Percentiles rank a stretch among this genome's conserved stretches.
Evolutionary conservation across 805 yeast genomes (phyloP).

Genomic region (Metschnikowia rubicola): DNA sequence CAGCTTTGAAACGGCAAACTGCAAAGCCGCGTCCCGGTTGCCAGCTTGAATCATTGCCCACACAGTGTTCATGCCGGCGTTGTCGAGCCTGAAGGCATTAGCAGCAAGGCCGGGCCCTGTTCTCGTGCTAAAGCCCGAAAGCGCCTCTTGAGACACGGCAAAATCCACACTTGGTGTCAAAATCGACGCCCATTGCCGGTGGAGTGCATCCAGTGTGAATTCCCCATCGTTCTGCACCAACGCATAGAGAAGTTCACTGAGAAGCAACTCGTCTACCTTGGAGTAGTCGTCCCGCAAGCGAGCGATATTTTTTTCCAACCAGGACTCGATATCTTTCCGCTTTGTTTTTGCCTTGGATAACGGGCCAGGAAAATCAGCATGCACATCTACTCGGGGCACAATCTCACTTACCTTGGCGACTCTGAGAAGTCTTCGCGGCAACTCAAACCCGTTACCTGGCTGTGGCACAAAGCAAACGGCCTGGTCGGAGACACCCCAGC

Average conservation of each 20-base stretch:
- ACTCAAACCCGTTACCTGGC: conserved; percentile 31
- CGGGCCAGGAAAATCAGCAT: conserved; percentile 63
- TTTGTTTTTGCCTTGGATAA: conserved; percentile 53
- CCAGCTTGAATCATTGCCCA: conserved; percentile 54
- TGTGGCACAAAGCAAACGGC: conserved; percentile 23
- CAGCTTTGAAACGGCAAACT: conserved; percentile 54
- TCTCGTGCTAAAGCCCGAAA: conserved; percentile 1
- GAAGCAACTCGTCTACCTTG: conserved; percentile 25
- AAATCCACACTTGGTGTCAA: conserved; percentile 44
- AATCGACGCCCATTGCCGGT: conserved; percentile 30
- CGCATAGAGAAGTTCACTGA: conserved; percentile 28
- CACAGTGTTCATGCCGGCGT: conserved; percentile 30
- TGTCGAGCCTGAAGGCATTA: conserved; percentile 42
- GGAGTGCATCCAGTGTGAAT: conserved; percentile 24
- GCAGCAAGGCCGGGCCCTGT: conserved; percentile 21
- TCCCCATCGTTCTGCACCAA: conserved; percentile 33
- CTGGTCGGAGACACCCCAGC: conserved; percentile 48
- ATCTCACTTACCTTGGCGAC: conserved; percentile 24
- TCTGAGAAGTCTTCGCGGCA: conserved; percentile 30
- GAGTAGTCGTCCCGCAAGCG: conserved; percentile 10
- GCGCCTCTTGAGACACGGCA: conserved; percentile 22
- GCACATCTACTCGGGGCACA: conserved; percentile 23
- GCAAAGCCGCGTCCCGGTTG: conserved; percentile 61
- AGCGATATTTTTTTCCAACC: conserved; percentile 38
- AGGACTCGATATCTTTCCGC: conserved; percentile 64